A percentile compares a stretch with the other conserved stretches of the same genome.
Conservation (phyloP, 2,329 filamentous ascomycete species). For the Aspergillus sp. region DNA sequence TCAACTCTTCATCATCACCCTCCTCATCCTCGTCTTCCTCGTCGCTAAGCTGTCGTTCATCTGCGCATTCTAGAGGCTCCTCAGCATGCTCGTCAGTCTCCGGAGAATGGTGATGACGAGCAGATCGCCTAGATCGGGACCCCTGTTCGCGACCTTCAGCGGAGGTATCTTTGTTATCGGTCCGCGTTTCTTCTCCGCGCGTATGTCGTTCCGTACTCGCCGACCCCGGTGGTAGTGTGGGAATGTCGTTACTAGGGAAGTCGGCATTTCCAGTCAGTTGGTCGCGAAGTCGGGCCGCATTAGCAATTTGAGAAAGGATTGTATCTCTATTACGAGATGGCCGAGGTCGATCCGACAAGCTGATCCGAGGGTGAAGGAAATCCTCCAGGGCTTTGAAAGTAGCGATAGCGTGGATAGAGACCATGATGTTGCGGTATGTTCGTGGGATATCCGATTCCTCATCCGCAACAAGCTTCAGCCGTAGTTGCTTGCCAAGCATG, state of each 20-base stretch:
- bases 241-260: conserved; percentile 32
- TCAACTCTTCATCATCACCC: conserved; percentile 60
- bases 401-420: conserved; percentile 96
- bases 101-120: conserved; percentile 56
- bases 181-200: conserved; percentile 12
- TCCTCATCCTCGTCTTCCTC: conserved; percentile 63
- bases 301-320: conserved; percentile 69
- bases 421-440: conserved; percentile 90
- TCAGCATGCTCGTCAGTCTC: conserved; percentile 61
- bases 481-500: conserved; percentile 94
- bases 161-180: conserved; percentile 41
- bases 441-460: conserved; percentile 83
- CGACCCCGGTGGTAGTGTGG: conserved; percentile 19
- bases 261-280: conserved; percentile 33
- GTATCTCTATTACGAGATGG: conserved; percentile 58
- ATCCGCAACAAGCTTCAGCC: conserved; percentile 82
- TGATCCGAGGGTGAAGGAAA: conserved; percentile 88
- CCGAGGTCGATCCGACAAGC: conserved; percentile 70
- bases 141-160: conserved; percentile 37
- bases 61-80: conserved; percentile 82
- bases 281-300: conserved; percentile 63
- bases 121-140: conserved; percentile 58
- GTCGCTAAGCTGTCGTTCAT: conserved; percentile 79
- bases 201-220: conserved; percentile 15
- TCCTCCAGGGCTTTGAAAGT: conserved; percentile 97